phyloP scores from a whole-genome alignment of 1,139 yeast species.

The Suhomyces anneliseae region DNA sequence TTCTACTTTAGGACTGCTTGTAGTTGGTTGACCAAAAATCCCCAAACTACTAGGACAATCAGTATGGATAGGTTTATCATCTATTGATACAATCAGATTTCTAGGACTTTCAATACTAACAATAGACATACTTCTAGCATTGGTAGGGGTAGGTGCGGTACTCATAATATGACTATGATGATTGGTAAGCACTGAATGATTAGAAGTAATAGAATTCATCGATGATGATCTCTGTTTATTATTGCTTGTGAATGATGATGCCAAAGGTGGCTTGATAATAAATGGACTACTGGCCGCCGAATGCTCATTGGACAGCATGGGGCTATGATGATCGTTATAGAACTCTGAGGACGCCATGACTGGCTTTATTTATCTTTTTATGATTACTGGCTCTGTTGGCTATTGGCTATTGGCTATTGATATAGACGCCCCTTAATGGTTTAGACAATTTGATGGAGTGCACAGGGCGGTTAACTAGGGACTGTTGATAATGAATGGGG shows the following conservation, averaged over 20 bases:
- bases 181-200: conserved; percentile 8
- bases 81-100: conserved; percentile 44
- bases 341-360: conserved; percentile 17
- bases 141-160: conserved; percentile 16
- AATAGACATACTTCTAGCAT: conserved; percentile 37
- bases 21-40: conserved; percentile 1
- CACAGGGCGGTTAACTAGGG: no score
- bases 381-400: background rate
- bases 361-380: background rate
- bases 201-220: conserved; percentile 27
- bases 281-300: conserved; percentile 26
- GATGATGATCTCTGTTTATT: conserved; percentile 36
- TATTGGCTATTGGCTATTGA: no score
- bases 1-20: conserved; percentile 1
- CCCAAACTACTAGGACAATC: conserved; percentile 23
- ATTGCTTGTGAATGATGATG: conserved; percentile 15
- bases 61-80: conserved; percentile 37
- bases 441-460: no score
- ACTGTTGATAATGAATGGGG: no score
- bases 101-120: conserved; percentile 44
- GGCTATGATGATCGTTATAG: conserved; percentile 20
- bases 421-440: no score
- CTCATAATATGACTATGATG: conserved; percentile 2
- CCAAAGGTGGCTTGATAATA: conserved; percentile 19
- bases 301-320: conserved; percentile 19